These are phyloP conservation scores for Pleurotus platypus DNA, from an alignment of 768 basidiomycete genomes.

Conservation along the genomic window DNA sequence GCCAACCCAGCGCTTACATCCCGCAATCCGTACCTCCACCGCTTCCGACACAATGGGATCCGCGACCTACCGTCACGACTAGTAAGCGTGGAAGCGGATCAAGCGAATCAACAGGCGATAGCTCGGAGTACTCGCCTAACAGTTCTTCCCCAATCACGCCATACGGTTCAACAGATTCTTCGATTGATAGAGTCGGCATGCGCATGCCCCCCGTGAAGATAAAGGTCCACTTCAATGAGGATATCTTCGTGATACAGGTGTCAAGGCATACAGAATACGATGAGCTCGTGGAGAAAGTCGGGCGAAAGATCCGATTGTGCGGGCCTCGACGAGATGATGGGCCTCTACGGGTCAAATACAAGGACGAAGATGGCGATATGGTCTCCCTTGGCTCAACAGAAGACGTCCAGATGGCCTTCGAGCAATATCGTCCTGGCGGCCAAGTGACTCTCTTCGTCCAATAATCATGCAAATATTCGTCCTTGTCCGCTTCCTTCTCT, in stretches of 20 bases:
- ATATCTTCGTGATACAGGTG: constrained; percentile 93
- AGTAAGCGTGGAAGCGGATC: constrained; percentile 82
- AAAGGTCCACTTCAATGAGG: constrained; percentile 93
- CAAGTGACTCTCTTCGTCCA: constrained; percentile 82
- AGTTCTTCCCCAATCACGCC: constrained; percentile 86
- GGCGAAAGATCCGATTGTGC: constrained; percentile 89
- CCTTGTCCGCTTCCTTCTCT: constrained; percentile 2
- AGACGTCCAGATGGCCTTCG: constrained; percentile 93
- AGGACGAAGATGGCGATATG: constrained; percentile 91
- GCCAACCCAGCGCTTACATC: constrained; percentile 71
- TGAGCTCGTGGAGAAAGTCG: constrained; percentile 86
- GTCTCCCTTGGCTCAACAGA: constrained; percentile 86
- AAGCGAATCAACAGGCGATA: constrained; percentile 77
- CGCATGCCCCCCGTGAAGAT: constrained; percentile 73
- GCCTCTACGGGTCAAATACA: constrained; percentile 84
- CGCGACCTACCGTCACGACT: constrained; percentile 29
- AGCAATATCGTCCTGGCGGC: constrained; percentile 72
- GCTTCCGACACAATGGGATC: constrained; percentile 41
- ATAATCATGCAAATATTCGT: constrained; percentile 30
- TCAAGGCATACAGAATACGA: constrained; percentile 73
- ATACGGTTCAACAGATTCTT: constrained; percentile 87
- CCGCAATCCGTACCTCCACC: constrained; percentile 56
- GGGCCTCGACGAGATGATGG: constrained; percentile 77
- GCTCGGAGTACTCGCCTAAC: constrained; percentile 83
- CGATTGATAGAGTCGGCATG: constrained; percentile 54